phyloP scores from a whole-genome alignment of 108 stramenopile species.

The Chaetoceros muelleri region DNA sequence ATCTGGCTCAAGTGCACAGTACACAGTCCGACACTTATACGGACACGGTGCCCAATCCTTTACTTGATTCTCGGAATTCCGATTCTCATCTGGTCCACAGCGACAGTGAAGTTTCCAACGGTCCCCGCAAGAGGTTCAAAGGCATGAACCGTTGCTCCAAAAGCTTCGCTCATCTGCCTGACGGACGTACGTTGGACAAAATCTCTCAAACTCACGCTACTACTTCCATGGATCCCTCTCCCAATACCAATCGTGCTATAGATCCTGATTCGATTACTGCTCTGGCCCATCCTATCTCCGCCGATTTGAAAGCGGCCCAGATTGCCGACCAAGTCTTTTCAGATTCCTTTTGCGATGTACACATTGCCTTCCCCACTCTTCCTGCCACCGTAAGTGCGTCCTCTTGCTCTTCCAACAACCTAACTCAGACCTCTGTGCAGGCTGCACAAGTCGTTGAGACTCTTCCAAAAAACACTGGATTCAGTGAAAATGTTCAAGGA shows the following conservation, averaged over 20 bases:
- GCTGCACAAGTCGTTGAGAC: conserved; percentile 17
- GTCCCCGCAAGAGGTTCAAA: neutral
- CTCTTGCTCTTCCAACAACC: conserved; percentile 18
- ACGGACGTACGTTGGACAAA: no score
- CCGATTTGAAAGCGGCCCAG: neutral
- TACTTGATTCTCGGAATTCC: neutral
- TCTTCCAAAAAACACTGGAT: conserved; percentile 14
- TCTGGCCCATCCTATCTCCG: neutral
- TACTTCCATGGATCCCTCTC: no score
- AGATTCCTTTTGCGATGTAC: neutral
- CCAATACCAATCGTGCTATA: no score
- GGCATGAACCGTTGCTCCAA: neutral
- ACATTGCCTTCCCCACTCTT: conserved; percentile 34
- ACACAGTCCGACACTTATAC: neutral
- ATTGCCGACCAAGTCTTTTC: conserved; percentile 6
- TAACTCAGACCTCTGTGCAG: conserved; percentile 33
- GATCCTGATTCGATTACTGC: no score
- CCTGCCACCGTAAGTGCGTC: conserved; percentile 46
- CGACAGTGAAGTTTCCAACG: neutral
- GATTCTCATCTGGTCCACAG: neutral
- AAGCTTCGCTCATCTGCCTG: neutral
- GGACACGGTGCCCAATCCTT: no score
- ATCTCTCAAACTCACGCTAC: no score
- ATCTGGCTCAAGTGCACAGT: neutral
- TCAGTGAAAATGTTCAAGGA: conserved; percentile 6